Percentiles rank a stretch among this genome's conserved stretches.
Evolutionary conservation across 208 protist species (phyloP).

Genomic region (Acanthamoeba sp.): DNA sequence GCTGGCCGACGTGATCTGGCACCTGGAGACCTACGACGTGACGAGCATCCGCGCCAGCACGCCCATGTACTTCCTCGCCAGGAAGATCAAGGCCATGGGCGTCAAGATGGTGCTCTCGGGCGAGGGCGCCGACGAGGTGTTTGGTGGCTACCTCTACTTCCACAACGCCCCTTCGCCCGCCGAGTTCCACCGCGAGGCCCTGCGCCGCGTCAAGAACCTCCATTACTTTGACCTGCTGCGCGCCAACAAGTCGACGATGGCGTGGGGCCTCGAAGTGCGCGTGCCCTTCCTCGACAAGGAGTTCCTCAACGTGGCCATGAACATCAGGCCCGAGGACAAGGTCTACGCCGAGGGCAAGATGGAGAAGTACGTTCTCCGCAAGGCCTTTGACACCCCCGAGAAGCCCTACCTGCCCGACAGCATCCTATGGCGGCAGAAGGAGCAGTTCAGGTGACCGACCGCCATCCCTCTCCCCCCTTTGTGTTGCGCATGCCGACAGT

Average conservation of each 20-base stretch:
- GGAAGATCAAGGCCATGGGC: slow-evolving; percentile 94
- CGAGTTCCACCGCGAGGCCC: slow-evolving; percentile 90
- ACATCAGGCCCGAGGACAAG: slow-evolving; percentile 90
- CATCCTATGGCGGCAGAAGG: slow-evolving; percentile 94
- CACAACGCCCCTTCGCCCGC: slow-evolving; percentile 90
- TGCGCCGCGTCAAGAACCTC: slow-evolving; percentile 84
- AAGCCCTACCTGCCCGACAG: slow-evolving; percentile 90
- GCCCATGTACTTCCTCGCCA: slow-evolving; percentile 93
- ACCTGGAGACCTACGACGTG: slow-evolving; percentile 95
- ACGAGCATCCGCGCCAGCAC: slow-evolving; percentile 94
- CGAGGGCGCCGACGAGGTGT: slow-evolving; percentile 93
- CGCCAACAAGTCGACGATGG: slow-evolving; percentile 93
- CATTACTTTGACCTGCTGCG: slow-evolving; percentile 92
- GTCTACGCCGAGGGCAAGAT: slow-evolving; percentile 87
- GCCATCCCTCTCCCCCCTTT: not conserved
- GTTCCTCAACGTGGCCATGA: slow-evolving; percentile 92
- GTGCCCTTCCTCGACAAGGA: slow-evolving; percentile 94
- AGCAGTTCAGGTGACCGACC: slow-evolving; percentile 89
- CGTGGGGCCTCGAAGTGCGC: slow-evolving; percentile 93
- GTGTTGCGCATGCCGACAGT: not conserved
- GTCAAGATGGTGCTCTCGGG: slow-evolving; percentile 94
- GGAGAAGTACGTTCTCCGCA: slow-evolving; percentile 91
- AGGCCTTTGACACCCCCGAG: slow-evolving; percentile 85
- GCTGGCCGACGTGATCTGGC: slow-evolving; percentile 92
- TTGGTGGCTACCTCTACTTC: slow-evolving; percentile 94